Evolutionary conservation across 2,329 filamentous ascomycete genomes (phyloP).

Genomic region (Sporothrix curviconia): DNA sequence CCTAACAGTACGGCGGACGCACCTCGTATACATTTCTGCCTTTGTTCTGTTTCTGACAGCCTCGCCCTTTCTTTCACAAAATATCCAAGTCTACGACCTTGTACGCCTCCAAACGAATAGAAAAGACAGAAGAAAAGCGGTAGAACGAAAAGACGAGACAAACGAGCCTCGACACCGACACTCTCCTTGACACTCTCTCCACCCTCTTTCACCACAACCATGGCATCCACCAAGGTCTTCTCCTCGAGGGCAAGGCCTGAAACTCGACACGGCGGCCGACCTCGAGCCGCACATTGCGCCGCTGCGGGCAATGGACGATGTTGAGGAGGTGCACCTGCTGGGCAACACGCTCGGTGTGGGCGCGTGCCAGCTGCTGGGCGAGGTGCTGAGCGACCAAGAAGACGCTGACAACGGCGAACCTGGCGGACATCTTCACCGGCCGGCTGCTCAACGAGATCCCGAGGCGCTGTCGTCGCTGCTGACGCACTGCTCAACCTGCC

Average conservation of each 20-base stretch:
- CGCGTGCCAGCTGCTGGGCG: constrained; percentile 77
- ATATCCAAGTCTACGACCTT: no score
- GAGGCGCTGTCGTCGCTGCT: constrained; percentile 80
- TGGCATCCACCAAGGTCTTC: constrained; percentile 63
- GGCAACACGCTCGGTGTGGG: constrained; percentile 91
- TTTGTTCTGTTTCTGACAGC: no score
- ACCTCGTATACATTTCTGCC: no score
- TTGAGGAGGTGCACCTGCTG: constrained; percentile 78
- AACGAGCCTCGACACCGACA: neutral
- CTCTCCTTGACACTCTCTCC: neutral
- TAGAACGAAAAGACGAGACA: no score
- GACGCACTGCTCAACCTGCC: constrained; percentile 77
- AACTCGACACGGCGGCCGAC: constrained; percentile 83
- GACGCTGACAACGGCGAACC: constrained; percentile 73
- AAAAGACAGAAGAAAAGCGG: no score
- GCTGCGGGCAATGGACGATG: constrained; percentile 62
- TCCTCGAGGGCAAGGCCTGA: constrained; percentile 89
- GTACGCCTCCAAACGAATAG: no score
- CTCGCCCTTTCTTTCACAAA: no score
- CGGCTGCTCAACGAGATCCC: constrained; percentile 92
- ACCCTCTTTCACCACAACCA: constrained; percentile 26
- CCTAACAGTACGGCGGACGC: no score
- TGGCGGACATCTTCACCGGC: constrained; percentile 96
- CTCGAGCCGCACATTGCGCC: constrained; percentile 75
- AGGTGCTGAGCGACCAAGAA: constrained; percentile 80